phyloP scores from a whole-genome alignment of 257 asterid species.

The Penstemon barbatus region DNA sequence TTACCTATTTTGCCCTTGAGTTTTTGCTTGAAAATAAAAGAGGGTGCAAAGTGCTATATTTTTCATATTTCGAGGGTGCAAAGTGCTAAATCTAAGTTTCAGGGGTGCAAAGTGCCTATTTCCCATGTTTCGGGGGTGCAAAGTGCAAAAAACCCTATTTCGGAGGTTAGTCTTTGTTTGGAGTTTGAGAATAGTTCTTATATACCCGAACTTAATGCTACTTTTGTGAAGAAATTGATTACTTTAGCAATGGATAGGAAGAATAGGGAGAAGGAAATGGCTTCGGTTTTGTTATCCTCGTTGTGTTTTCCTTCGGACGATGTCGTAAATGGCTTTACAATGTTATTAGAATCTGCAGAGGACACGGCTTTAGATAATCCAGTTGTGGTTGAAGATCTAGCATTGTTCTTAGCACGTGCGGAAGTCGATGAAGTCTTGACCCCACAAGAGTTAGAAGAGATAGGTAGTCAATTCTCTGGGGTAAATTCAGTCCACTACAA shows the following conservation, averaged over 20 bases:
- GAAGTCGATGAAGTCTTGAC: slow-evolving; percentile 86
- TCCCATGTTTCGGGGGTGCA: too few relatives aligned
- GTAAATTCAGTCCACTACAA: slow-evolving; percentile 50
- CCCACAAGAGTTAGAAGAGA: slow-evolving; percentile 83
- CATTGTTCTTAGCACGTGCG: slow-evolving; percentile 80
- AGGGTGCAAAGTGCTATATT: too few relatives aligned
- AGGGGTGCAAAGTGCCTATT: too few relatives aligned
- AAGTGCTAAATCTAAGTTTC: too few relatives aligned
- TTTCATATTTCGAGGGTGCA: too few relatives aligned
- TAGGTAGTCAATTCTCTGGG: slow-evolving; percentile 56
- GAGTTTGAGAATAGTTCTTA: slow-evolving; percentile 58
- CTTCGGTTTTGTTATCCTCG: slow-evolving; percentile 77
- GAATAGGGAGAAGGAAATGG: slow-evolving; percentile 95
- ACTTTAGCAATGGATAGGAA: slow-evolving; percentile 91
- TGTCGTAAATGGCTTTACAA: slow-evolving; percentile 66
- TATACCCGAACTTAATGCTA: slow-evolving; percentile 59
- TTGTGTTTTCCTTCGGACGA: slow-evolving; percentile 80
- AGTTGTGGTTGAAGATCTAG: slow-evolving; percentile 73
- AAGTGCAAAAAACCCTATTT: too few relatives aligned
- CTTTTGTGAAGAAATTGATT: slow-evolving; percentile 75
- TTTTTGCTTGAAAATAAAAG: too few relatives aligned
- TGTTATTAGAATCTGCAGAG: slow-evolving; percentile 83
- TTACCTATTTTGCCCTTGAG: too few relatives aligned
- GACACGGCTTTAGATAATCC: slow-evolving; percentile 89
- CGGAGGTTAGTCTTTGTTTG: slow-evolving; percentile 70